Conservation (phyloP, 495 filamentous ascomycete genomes). For the Symbiotaphrina buchneri region DNA sequence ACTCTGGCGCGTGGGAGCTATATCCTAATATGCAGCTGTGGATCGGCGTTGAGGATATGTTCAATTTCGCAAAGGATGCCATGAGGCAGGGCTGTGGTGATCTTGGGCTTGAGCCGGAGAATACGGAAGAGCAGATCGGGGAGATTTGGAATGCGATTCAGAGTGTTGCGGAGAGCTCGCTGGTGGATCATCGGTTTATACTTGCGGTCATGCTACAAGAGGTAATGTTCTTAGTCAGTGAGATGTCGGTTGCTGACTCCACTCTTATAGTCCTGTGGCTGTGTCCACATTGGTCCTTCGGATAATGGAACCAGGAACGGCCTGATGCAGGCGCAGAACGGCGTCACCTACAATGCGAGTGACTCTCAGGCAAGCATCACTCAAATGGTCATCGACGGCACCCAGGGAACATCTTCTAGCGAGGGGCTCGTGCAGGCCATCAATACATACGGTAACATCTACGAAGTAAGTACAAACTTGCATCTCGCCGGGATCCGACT, state of each 20-base stretch:
- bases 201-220: conserved; percentile 18
- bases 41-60: no score
- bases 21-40: no score
- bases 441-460: conserved; percentile 13
- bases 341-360: conserved; percentile 7
- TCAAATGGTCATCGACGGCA: conserved; percentile 17
- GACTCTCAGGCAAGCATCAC: conserved; percentile 10
- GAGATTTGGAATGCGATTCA: conserved; percentile 14
- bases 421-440: conserved; percentile 15
- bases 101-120: no score
- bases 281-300: conserved; percentile 10
- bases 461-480: no score
- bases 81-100: no score
- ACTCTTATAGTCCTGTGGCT: conserved; percentile 10
- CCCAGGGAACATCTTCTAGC: conserved; percentile 12
- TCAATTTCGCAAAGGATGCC: no score
- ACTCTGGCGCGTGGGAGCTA: no score
- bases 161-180: conserved; percentile 8
- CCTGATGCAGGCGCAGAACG: conserved; percentile 16
- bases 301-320: conserved; percentile 13
- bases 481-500: neutral
- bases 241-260: no score
- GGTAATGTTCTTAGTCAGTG: conserved; percentile 7
- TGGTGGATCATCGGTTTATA: conserved; percentile 15
- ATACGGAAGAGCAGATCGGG: no score